Percentiles rank a stretch among this genome's conserved stretches.
Evolutionary conservation across 202 grass and related monocot species (phyloP).

Genomic region (Cymbopogon flexuosus): DNA sequence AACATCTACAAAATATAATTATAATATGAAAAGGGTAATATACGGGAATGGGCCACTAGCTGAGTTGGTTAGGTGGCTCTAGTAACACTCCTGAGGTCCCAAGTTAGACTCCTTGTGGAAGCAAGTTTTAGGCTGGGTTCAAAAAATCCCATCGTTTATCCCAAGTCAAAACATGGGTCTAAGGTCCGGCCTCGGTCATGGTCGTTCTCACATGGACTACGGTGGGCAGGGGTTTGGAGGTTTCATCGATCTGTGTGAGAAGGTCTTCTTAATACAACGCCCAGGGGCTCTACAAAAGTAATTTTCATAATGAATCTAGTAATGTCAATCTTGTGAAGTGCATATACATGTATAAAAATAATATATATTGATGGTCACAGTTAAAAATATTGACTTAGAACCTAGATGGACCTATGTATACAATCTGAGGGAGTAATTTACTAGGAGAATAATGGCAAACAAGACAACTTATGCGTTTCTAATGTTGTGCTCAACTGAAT

Average conservation of each 20-base stretch:
- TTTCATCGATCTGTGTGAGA: neutral
- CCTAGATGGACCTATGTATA: neutral
- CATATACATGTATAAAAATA: neutral
- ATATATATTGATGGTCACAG: neutral
- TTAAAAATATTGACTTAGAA: neutral
- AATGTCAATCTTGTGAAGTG: neutral
- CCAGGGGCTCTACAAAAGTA: neutral
- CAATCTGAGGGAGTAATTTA: neutral
- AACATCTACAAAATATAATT: neutral
- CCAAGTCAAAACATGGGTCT: neutral
- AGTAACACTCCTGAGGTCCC: too few species aligned
- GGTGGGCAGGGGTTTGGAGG: neutral
- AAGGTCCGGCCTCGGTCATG: neutral
- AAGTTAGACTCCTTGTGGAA: too few species aligned
- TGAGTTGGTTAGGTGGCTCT: too few species aligned
- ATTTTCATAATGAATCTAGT: neutral
- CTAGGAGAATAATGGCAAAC: conserved; percentile 15
- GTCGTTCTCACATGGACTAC: neutral
- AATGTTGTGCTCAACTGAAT: neutral
- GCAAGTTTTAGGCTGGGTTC: too few species aligned
- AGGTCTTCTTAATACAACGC: neutral
- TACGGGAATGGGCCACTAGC: too few species aligned
- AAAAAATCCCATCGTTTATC: too few species aligned
- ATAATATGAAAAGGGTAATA: neutral
- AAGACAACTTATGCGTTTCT: neutral